Evolutionary conservation across 106 monocot species (phyloP).

Genomic region (Ottelia alismoides): DNA sequence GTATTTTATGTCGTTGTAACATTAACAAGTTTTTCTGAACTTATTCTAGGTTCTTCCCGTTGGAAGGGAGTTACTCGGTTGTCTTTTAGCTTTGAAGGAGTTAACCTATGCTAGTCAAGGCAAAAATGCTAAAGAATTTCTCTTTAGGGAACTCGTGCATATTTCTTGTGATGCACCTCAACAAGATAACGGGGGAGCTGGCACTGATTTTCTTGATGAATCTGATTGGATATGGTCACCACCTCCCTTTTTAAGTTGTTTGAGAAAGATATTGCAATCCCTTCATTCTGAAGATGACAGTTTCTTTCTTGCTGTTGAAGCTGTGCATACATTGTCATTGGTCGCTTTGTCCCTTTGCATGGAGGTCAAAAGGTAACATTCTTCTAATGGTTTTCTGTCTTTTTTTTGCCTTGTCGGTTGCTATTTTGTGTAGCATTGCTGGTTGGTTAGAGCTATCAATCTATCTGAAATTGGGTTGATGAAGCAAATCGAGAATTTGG

Average conservation of each 20-base stretch:
- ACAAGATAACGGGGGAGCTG: slow-evolving; percentile 13
- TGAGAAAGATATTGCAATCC: slow-evolving; percentile 39
- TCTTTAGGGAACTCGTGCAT: slow-evolving; percentile 16
- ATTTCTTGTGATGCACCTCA: slow-evolving; percentile 15
- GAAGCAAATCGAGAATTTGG: too few relatives aligned
- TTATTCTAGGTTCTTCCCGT: slow-evolving; percentile 80
- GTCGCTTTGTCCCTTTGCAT: slow-evolving; percentile 31
- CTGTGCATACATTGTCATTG: slow-evolving; percentile 35
- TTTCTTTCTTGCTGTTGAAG: slow-evolving; percentile 32
- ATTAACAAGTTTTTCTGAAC: too few relatives aligned
- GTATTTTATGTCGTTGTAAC: neutral
- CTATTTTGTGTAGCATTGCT: too few relatives aligned
- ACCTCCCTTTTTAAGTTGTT: slow-evolving; percentile 66
- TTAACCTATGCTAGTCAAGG: slow-evolving; percentile 30
- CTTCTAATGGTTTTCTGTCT: too few relatives aligned
- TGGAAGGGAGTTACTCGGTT: slow-evolving; percentile 73
- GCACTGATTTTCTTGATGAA: slow-evolving; percentile 12
- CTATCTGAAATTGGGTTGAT: too few relatives aligned
- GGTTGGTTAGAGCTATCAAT: too few relatives aligned
- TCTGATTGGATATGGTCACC: slow-evolving; percentile 23
- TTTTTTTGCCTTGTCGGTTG: too few relatives aligned
- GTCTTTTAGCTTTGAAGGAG: slow-evolving; percentile 59
- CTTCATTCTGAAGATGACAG: slow-evolving; percentile 28
- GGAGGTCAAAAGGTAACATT: slow-evolving; percentile 45
- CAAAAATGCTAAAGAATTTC: slow-evolving; percentile 29